Evolutionary conservation across 257 asterid genomes (phyloP).

Genomic region (Striga asiatica): DNA sequence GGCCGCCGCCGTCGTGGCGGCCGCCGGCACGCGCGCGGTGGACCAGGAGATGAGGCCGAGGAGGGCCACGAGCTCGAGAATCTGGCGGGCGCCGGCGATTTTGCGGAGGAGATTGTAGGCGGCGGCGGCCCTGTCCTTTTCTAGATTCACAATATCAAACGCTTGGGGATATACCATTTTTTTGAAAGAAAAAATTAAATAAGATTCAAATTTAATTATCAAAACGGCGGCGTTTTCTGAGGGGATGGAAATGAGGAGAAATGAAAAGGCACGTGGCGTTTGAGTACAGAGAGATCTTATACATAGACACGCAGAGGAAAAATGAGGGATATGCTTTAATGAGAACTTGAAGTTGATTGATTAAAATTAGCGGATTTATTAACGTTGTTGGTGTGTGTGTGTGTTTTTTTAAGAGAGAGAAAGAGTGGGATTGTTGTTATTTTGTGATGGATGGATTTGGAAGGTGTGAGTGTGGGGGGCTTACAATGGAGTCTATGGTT

Average conservation of each 20-base stretch:
- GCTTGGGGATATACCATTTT: constrained; percentile 17
- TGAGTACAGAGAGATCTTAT: constrained; percentile 10
- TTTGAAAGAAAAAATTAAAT: no score
- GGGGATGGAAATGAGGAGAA: constrained; percentile 14
- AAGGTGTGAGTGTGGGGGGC: constrained; percentile 12
- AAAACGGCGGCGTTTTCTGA: constrained; percentile 1
- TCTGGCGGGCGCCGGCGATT: constrained; percentile 30
- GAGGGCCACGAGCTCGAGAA: constrained; percentile 30
- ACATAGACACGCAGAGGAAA: constrained; percentile 9
- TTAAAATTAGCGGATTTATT: no score
- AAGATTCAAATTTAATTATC: no score
- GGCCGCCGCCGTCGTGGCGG: constrained; percentile 14
- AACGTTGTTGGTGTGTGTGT: constrained; percentile 2
- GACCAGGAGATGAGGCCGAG: constrained; percentile 61
- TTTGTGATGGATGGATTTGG: no score
- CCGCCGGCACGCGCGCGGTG: constrained; percentile 41
- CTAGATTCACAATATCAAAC: constrained; percentile 21
- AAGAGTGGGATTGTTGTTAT: neutral
- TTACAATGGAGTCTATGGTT: neutral
- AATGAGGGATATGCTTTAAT: no score
- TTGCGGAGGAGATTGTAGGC: constrained; percentile 37
- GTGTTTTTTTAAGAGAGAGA: neutral
- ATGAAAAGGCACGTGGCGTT: constrained; percentile 6
- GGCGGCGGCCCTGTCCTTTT: constrained; percentile 35
- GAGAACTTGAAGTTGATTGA: no score